Base-by-base conservation (phyloP, 768 basidiomycete genomes). In the Rhodotorula taiwanensis region DNA sequence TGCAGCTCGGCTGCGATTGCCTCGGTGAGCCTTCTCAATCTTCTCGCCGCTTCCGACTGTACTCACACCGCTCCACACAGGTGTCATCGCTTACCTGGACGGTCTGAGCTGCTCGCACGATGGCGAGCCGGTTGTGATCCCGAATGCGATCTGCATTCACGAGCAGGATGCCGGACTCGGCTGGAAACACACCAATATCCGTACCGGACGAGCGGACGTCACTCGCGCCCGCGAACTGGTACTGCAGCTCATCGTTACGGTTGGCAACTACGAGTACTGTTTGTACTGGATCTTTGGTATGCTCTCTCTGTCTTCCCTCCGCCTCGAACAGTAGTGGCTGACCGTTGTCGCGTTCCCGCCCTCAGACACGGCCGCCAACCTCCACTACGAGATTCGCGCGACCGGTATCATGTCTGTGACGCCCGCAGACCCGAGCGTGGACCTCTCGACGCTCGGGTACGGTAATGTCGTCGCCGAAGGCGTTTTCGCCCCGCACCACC, bases 121-220 rank as follows among this genome's bases (percentile, higher is more conserved):
- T 23, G 70, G 73, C 45, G 45, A 64, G 31, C 62, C 66, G 1
- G 52, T 52, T 34, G 48, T 30, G 9, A 45, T 69, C 28, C 69
- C 70, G 23, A 70, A 71, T 33, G 69, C 71, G 21, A 67, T 75
- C n/a, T 75, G 75, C 60, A 53, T 73, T 16, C 74, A 75, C 57
- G 74, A 60, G 52, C 49, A 51, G 55, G 75, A 76, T 58, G 73
- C 67, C 27, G 75, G 75, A 2, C 64, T 76, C 47, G 56, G 62
- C 6, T 73, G 70, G 64, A 76, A 75, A 60, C 75, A 73, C 71
- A 75, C 73, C 59, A 72, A 76, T 66, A 71, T 67, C 66, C 62
- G 74, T 39, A 72, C 73, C 15, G 70, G 69, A 31, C 51, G 45
- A 1, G 69, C 74, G 3, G 56, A 69, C 21, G 72, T 74, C 27